A percentile compares a stretch with the other conserved stretches of the same genome.
Conservation (phyloP, 768 basidiomycete species). For the Dendrothele bispora region DNA sequence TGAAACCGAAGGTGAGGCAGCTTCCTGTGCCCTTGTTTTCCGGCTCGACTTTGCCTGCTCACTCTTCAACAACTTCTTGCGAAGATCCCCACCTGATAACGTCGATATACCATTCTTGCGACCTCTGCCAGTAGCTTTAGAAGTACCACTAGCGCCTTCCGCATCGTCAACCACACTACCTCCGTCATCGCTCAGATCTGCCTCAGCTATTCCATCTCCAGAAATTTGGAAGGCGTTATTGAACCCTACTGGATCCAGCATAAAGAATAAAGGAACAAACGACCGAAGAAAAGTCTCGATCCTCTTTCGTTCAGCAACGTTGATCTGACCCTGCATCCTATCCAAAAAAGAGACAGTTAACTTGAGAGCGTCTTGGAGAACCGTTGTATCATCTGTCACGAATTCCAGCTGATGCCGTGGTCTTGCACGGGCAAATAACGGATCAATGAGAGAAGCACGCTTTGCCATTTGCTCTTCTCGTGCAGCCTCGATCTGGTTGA, state of each 20-base stretch:
- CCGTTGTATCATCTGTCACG: constrained; percentile 66
- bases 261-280: constrained; percentile 76
- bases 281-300: constrained; percentile 83
- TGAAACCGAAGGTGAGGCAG: constrained; percentile 53
- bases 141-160: constrained; percentile 35
- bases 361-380: constrained; percentile 86
- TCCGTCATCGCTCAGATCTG: constrained; percentile 56
- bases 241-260: constrained; percentile 68
- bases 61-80: constrained; percentile 80
- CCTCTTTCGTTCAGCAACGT: constrained; percentile 68
- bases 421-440: constrained; percentile 58
- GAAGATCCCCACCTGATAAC: constrained; percentile 55
- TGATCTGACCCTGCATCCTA: constrained; percentile 76
- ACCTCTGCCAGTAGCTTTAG: constrained; percentile 35
- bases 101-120: constrained; percentile 21
- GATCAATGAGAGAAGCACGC: constrained; percentile 61
- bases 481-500: constrained; percentile 82
- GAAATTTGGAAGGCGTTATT: constrained; percentile 66
- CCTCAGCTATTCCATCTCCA: constrained; percentile 54
- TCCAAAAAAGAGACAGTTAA: constrained; percentile 90
- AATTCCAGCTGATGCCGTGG: constrained; percentile 82
- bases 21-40: constrained; percentile 57
- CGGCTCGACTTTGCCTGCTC: constrained; percentile 76
- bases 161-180: constrained; percentile 25
- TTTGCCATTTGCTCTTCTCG: constrained; percentile 80